These are phyloP conservation scores for Aphanomyces cochlioides DNA, from an alignment of 352 stramenopile genomes.

Conservation along the genomic window DNA sequence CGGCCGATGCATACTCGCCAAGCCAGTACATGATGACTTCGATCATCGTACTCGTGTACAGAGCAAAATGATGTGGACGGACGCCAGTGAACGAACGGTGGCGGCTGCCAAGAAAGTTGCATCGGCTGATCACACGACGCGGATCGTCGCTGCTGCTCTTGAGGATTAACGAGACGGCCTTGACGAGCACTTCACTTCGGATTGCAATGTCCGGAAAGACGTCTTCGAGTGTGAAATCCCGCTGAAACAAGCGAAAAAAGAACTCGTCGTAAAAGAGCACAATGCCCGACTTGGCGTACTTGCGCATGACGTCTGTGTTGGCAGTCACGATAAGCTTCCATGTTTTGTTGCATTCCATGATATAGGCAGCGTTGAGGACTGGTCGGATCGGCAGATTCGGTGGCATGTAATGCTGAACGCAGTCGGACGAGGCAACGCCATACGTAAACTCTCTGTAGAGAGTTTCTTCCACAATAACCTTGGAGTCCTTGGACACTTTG, in stretches of 20 bases:
- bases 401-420: constrained; percentile 31
- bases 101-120: constrained; percentile 25
- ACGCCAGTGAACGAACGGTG: constrained; percentile 18
- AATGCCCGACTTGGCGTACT: constrained; percentile 30
- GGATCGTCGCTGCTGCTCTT: constrained; percentile 23
- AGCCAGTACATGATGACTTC: constrained; percentile 32
- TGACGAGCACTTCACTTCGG: constrained; percentile 27
- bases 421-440: constrained; percentile 26
- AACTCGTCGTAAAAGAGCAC: constrained; percentile 32
- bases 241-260: constrained; percentile 30
- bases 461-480: constrained; percentile 27
- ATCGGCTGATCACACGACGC: constrained; percentile 10
- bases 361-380: constrained; percentile 24
- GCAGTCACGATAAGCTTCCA: constrained; percentile 31
- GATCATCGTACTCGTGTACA: constrained; percentile 30
- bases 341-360: constrained; percentile 24
- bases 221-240: constrained; percentile 29
- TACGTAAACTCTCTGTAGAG: constrained; percentile 27
- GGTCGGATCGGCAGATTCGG: constrained; percentile 28
- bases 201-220: constrained; percentile 30
- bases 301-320: constrained; percentile 28
- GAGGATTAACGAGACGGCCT: constrained; percentile 29
- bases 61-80: constrained; percentile 22
- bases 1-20: constrained; percentile 26
- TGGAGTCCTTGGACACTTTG: constrained; percentile 23